These are phyloP conservation scores for Pleurotus cornucopiae DNA, from an alignment of 768 basidiomycete species.

Conservation along the genomic window DNA sequence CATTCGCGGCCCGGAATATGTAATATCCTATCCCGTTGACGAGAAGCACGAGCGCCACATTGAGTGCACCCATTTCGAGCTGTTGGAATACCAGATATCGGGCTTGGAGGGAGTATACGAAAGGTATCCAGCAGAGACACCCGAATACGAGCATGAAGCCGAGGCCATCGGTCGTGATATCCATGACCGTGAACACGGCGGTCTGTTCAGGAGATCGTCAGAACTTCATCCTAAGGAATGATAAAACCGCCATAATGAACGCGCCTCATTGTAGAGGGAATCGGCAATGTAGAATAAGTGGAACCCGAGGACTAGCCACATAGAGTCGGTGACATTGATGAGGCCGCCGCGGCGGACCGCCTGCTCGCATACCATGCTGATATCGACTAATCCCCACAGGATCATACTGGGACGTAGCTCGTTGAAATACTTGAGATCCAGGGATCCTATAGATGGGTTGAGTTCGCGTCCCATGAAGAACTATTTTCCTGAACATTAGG, in stretches of 20 bases:
- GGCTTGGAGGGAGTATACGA: conserved; percentile 91
- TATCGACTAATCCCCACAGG: conserved; percentile 85
- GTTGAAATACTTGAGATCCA: conserved; percentile 64
- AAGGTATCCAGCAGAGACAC: conserved; percentile 90
- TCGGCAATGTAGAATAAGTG: conserved; percentile 85
- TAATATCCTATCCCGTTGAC: conserved; percentile 76
- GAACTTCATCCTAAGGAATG: not conserved
- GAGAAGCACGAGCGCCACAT: conserved; percentile 51
- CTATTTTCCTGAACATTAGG: conserved; percentile 32
- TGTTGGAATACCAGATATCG: conserved; percentile 89
- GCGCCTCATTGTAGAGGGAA: conserved; percentile 83
- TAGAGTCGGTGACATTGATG: conserved; percentile 71
- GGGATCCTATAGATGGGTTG: conserved; percentile 79
- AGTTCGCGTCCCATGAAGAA: conserved; percentile 90
- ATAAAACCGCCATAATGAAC: conserved; percentile 5
- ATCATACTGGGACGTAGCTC: conserved; percentile 88
- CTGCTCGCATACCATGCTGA: conserved; percentile 89
- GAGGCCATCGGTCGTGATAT: conserved; percentile 94
- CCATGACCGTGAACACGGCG: conserved; percentile 90
- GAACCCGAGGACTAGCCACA: conserved; percentile 86
- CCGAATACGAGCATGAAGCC: conserved; percentile 97
- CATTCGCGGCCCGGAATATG: conserved; percentile 85
- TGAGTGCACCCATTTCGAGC: conserved; percentile 63
- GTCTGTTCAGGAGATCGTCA: conserved; percentile 38
- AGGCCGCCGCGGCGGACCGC: conserved; percentile 70